Evolutionary conservation across 2,329 filamentous ascomycete species (phyloP).

Genomic region (Bipolaris cookei): DNA sequence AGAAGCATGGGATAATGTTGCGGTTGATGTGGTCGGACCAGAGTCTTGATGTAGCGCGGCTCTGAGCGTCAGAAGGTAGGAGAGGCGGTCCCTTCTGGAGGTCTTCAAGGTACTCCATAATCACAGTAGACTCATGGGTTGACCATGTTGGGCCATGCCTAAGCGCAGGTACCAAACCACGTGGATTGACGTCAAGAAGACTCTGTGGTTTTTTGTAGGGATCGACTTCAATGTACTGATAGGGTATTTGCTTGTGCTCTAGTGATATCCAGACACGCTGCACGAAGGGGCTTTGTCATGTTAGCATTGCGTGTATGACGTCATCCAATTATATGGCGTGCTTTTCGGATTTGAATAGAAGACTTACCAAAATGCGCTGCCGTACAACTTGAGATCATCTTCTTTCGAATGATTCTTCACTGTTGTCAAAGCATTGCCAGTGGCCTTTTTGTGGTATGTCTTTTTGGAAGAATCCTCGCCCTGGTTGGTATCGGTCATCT

Average conservation of each 20-base stretch:
- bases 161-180: slow-evolving; percentile 77
- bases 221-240: slow-evolving; percentile 87
- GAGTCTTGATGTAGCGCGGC: slow-evolving; percentile 75
- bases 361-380: slow-evolving; percentile 79
- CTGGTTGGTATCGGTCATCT: slow-evolving; percentile 58
- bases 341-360: not conserved
- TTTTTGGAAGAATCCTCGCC: slow-evolving; percentile 62
- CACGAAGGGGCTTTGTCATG: slow-evolving; percentile 70
- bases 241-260: slow-evolving; percentile 76
- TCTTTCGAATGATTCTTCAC: slow-evolving; percentile 74
- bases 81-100: slow-evolving; percentile 65
- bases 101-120: slow-evolving; percentile 91
- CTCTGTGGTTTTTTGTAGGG: slow-evolving; percentile 75
- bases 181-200: slow-evolving; percentile 76
- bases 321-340: slow-evolving; percentile 7
- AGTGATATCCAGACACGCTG: slow-evolving; percentile 90
- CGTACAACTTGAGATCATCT: slow-evolving; percentile 76
- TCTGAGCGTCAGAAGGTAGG: slow-evolving; percentile 69
- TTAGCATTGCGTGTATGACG: slow-evolving; percentile 24
- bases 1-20: slow-evolving; percentile 77
- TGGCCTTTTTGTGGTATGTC: slow-evolving; percentile 73
- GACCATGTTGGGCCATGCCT: slow-evolving; percentile 77
- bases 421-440: slow-evolving; percentile 72
- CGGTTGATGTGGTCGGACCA: slow-evolving; percentile 86
- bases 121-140: slow-evolving; percentile 79